Evolutionary conservation across 2,329 filamentous ascomycete genomes (phyloP).

Genomic region (Cryphonectria radicalis): DNA sequence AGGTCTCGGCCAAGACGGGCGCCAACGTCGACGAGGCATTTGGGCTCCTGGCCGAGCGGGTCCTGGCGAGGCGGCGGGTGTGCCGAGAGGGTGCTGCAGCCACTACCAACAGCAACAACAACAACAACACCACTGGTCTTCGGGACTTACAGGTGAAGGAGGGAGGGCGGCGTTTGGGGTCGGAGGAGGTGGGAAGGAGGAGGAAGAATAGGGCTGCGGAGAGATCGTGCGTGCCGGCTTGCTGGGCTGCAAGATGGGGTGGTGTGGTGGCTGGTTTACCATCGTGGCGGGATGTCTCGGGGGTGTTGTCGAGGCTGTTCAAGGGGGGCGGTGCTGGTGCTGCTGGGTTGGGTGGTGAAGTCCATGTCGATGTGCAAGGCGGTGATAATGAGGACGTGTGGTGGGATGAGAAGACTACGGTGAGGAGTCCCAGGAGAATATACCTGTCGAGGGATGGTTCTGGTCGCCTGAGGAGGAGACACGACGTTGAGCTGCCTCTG

Average conservation of each 20-base stretch:
- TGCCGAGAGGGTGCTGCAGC: not conserved
- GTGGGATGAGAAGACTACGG: slow-evolving; percentile 11
- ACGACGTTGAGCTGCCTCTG: not conserved
- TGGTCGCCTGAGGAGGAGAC: not conserved
- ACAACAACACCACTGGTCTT: no score
- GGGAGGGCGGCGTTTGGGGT: not conserved
- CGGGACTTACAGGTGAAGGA: not conserved
- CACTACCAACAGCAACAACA: no score
- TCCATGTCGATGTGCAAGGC: not conserved
- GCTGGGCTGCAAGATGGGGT: slow-evolving; percentile 1
- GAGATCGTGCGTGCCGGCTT: slow-evolving; percentile 15
- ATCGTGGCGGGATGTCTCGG: slow-evolving; percentile 8
- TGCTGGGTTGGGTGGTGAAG: not conserved
- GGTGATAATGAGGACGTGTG: slow-evolving; percentile 16
- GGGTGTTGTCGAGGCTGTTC: slow-evolving; percentile 4
- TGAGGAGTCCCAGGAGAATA: not conserved
- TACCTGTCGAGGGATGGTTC: not conserved
- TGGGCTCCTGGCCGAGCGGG: slow-evolving; percentile 19
- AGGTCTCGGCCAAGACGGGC: slow-evolving; percentile 24
- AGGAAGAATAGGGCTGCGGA: not conserved
- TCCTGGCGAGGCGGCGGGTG: slow-evolving; percentile 17
- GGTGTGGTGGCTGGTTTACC: not conserved
- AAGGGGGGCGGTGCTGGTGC: not conserved
- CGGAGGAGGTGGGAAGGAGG: no score
- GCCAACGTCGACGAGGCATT: slow-evolving; percentile 26